Conservation (phyloP, 345 rosid species). For the Psidium guajava region DNA sequence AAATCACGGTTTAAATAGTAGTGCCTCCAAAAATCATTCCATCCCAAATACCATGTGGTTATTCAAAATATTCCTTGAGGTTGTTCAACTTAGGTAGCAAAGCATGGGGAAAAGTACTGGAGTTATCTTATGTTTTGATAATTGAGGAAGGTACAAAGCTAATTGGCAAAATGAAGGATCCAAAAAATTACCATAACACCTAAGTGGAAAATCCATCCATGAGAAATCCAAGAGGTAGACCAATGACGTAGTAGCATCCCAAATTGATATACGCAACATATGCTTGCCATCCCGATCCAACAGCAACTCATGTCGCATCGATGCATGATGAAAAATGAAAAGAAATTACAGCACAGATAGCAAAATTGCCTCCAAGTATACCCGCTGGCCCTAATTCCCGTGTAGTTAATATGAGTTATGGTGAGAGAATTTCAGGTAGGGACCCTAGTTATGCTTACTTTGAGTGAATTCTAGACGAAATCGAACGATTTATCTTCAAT, state of each 20-base stretch:
- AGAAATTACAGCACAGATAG: not conserved
- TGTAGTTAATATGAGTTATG: not conserved
- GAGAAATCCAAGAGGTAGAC: conserved; percentile 58
- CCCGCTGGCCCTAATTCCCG: not conserved
- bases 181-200: conserved; percentile 16
- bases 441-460: not conserved
- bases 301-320: conserved; percentile 50
- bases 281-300: conserved; percentile 83
- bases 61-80: not conserved
- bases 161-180: conserved; percentile 13
- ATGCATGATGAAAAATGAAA: not conserved
- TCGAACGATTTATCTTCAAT: not conserved
- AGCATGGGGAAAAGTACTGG: not conserved
- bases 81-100: not conserved
- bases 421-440: not conserved
- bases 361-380: not conserved
- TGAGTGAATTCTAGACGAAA: not conserved
- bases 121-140: not conserved
- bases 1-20: conserved; percentile 31
- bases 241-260: conserved; percentile 58
- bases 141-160: not conserved
- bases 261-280: conserved; percentile 57
- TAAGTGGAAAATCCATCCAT: conserved; percentile 48
- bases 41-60: conserved; percentile 12
- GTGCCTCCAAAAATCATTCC: conserved; percentile 11